Evolutionary conservation across 768 basidiomycete genomes (phyloP).

Genomic region (Galerina marginata): DNA sequence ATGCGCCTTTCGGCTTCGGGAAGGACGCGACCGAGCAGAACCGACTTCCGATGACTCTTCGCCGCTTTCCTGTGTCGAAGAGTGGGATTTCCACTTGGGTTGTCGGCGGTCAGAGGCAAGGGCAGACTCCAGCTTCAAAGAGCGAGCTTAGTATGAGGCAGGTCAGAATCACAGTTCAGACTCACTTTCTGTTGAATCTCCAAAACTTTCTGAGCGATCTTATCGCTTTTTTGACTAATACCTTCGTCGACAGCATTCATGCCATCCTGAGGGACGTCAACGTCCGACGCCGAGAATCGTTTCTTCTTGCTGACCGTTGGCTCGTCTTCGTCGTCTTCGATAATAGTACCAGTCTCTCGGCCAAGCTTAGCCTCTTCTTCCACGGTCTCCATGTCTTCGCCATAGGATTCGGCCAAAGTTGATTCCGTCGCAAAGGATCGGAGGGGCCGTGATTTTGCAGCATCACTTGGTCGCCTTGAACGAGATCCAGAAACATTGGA

Average conservation of each 20-base stretch:
- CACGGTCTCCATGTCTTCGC: constrained; percentile 35
- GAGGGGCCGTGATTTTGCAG: constrained; percentile 54
- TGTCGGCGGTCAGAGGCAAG: constrained; percentile 62
- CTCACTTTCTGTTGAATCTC: constrained; percentile 91
- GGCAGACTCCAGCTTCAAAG: constrained; percentile 72
- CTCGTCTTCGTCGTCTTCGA: constrained; percentile 63
- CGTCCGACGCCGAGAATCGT: constrained; percentile 76
- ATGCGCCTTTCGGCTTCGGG: constrained; percentile 36
- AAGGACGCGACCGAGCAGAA: constrained; percentile 47
- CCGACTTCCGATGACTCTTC: constrained; percentile 62
- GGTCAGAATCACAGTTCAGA: constrained; percentile 12
- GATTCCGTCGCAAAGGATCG: constrained; percentile 82
- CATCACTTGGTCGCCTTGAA: constrained; percentile 68
- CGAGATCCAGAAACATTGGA: constrained; percentile 62
- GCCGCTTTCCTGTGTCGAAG: constrained; percentile 48
- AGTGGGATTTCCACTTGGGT: constrained; percentile 43
- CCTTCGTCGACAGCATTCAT: constrained; percentile 89
- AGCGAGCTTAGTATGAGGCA: constrained; percentile 11
- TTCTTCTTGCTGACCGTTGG: constrained; percentile 63
- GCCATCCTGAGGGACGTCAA: constrained; percentile 71
- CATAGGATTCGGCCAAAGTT: constrained; percentile 74
- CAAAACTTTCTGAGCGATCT: constrained; percentile 85
- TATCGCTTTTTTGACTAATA: constrained; percentile 84
- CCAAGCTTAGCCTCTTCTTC: constrained; percentile 35
- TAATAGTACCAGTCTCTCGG: constrained; percentile 56